phyloP scores from a whole-genome alignment of 139 green algal species.

The Picocystis salinarum region DNA sequence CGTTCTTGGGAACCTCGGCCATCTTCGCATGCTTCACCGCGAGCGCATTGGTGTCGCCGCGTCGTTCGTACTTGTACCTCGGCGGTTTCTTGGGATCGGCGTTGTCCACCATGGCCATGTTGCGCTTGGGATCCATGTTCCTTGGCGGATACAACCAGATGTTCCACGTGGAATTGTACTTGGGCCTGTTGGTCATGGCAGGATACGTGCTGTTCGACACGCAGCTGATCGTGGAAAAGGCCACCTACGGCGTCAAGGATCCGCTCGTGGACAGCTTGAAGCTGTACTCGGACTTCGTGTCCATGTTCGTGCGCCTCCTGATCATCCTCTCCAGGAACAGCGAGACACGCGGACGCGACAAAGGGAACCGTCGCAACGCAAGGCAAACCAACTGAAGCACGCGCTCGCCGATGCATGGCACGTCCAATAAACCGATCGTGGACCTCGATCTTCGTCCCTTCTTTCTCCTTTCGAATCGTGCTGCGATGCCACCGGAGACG shows the following conservation, averaged over 20 bases:
- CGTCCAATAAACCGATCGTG: too few relatives aligned
- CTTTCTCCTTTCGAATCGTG: too few relatives aligned
- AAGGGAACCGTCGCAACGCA: too few relatives aligned
- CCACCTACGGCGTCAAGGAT: slow-evolving; percentile 11
- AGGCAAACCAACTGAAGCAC: too few relatives aligned
- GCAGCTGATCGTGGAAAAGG: slow-evolving; percentile 33
- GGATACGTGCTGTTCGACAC: slow-evolving; percentile 57
- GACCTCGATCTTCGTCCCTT: too few relatives aligned
- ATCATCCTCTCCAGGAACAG: too few relatives aligned
- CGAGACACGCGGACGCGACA: too few relatives aligned
- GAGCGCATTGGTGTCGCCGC: slow-evolving; percentile 30
- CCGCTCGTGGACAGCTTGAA: slow-evolving; percentile 18
- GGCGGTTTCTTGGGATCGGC: slow-evolving; percentile 23
- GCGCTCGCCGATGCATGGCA: too few relatives aligned
- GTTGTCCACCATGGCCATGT: slow-evolving; percentile 12
- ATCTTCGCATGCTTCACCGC: slow-evolving; percentile 49
- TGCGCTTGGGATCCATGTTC: slow-evolving; percentile 32
- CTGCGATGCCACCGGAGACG: too few relatives aligned
- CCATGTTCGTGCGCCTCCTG: slow-evolving; percentile 45
- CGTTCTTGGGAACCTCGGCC: slow-evolving; percentile 18
- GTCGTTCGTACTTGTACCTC: slow-evolving; percentile 37
- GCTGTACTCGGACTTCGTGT: slow-evolving; percentile 31
- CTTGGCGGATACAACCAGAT: slow-evolving; percentile 14
- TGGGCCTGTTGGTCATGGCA: slow-evolving; percentile 39
- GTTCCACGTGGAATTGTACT: slow-evolving; percentile 37